Evolutionary conservation across 2,329 filamentous ascomycete species (phyloP).

Genomic region (Fusarium poae): DNA sequence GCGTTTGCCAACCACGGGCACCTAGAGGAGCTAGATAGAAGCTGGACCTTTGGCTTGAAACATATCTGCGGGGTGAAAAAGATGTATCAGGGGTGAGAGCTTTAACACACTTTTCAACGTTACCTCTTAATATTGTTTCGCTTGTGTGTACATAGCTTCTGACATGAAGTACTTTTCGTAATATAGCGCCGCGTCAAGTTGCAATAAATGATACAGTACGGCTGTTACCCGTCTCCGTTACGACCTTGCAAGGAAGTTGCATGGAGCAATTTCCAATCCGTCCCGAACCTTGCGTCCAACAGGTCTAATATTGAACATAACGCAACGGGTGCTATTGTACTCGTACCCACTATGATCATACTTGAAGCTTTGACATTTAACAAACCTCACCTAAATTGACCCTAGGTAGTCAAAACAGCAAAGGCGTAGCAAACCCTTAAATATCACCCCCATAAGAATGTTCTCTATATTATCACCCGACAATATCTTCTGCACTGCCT

Average conservation of each 20-base stretch:
- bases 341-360: background rate
- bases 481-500: background rate
- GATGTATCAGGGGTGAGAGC: background rate
- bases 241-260: constrained; percentile 1
- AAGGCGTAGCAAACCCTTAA: background rate
- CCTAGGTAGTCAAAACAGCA: background rate
- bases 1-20: constrained; percentile 5
- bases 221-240: background rate
- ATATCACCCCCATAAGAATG: background rate
- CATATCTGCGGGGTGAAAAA: background rate
- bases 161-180: background rate
- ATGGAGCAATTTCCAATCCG: constrained; percentile 7
- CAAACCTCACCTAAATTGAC: background rate
- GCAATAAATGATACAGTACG: background rate
- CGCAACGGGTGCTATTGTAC: background rate
- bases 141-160: background rate
- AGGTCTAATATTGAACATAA: background rate
- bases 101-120: background rate
- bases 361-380: background rate
- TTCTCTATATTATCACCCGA: background rate
- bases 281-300: background rate
- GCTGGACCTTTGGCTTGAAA: background rate
- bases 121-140: background rate
- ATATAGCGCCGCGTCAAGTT: background rate
- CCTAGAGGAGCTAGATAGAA: constrained; percentile 4